Conservation (phyloP, 2,329 filamentous ascomycete species). For the Aspergillus udagawae region DNA sequence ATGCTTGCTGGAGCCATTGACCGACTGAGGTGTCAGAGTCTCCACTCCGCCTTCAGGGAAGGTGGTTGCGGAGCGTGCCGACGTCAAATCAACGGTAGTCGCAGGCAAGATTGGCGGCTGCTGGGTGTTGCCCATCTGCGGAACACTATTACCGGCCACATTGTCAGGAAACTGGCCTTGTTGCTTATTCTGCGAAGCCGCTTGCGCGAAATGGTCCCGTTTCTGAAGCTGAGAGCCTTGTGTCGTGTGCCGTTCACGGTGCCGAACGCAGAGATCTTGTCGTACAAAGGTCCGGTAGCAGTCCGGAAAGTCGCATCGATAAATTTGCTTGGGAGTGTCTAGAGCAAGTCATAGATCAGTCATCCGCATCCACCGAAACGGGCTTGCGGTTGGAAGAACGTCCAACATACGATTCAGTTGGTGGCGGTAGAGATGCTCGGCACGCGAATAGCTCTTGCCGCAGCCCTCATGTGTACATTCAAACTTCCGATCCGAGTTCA, state of each 20-base stretch:
- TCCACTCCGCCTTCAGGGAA: slow-evolving; percentile 7
- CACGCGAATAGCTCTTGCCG: slow-evolving; percentile 66
- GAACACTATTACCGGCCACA: slow-evolving; percentile 14
- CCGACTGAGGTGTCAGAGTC: slow-evolving; percentile 7
- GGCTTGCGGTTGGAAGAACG: slow-evolving; percentile 1
- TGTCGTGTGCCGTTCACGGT: slow-evolving; percentile 75
- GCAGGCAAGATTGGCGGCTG: slow-evolving; percentile 8
- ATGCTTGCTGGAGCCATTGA: slow-evolving; percentile 11
- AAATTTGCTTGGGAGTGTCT: slow-evolving; percentile 94
- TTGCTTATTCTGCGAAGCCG: slow-evolving; percentile 18
- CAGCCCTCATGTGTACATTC: slow-evolving; percentile 82
- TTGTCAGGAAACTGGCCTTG: slow-evolving; percentile 14
- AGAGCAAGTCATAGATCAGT: slow-evolving; percentile 14
- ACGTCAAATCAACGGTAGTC: slow-evolving; percentile 3
- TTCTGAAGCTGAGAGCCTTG: slow-evolving; percentile 50
- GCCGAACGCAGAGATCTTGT: slow-evolving; percentile 83
- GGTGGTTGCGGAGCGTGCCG: slow-evolving; percentile 1
- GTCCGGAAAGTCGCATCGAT: slow-evolving; percentile 85
- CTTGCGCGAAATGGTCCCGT: slow-evolving; percentile 43
- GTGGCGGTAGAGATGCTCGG: slow-evolving; percentile 58
- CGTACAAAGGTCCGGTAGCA: slow-evolving; percentile 89
- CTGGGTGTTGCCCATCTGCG: slow-evolving; percentile 8
- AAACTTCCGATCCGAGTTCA: slow-evolving; percentile 54
- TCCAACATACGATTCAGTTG: slow-evolving; percentile 76
- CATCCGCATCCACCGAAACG: not conserved